A percentile compares a stretch with the other conserved stretches of the same genome.
Evolutionary conservation across 169 alveolate species (phyloP).

Genomic region (Cryptosporidium sp.): DNA sequence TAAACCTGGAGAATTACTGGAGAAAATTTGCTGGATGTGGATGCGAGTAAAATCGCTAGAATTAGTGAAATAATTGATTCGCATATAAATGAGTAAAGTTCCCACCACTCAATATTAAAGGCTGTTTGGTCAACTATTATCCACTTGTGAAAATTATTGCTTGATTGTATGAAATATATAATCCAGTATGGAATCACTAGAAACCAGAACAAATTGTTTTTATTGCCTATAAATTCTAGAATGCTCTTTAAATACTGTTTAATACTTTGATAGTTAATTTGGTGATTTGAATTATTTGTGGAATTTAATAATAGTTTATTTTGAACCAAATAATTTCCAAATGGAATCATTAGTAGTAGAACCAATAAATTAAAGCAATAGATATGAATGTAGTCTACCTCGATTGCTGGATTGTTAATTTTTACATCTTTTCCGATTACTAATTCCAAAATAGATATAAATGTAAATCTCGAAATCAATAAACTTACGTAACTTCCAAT

Average conservation of each 20-base stretch:
- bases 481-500: constrained; percentile 16
- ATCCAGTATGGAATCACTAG: constrained; percentile 64
- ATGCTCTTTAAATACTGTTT: not conserved
- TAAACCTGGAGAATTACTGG: constrained; percentile 50
- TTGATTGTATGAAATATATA: constrained; percentile 25
- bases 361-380: constrained; percentile 20
- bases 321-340: constrained; percentile 9
- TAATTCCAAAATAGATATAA: constrained; percentile 3
- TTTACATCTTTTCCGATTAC: not conserved
- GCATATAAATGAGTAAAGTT: constrained; percentile 5
- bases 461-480: constrained; percentile 14
- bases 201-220: constrained; percentile 20
- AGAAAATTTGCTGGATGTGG: not conserved
- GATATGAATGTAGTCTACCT: not conserved
- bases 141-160: constrained; percentile 65
- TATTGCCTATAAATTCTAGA: not conserved
- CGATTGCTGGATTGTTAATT: not conserved
- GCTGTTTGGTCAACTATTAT: constrained; percentile 9
- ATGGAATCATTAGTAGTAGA: constrained; percentile 12
- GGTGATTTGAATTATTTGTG: not conserved
- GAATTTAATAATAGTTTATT: not conserved
- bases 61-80: constrained; percentile 20
- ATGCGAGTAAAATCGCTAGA: constrained; percentile 5
- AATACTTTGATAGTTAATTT: not conserved
- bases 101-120: constrained; percentile 40